These are phyloP conservation scores for Xylariales sp. DNA, from an alignment of 2,329 filamentous ascomycete species.

Conservation along the genomic window DNA sequence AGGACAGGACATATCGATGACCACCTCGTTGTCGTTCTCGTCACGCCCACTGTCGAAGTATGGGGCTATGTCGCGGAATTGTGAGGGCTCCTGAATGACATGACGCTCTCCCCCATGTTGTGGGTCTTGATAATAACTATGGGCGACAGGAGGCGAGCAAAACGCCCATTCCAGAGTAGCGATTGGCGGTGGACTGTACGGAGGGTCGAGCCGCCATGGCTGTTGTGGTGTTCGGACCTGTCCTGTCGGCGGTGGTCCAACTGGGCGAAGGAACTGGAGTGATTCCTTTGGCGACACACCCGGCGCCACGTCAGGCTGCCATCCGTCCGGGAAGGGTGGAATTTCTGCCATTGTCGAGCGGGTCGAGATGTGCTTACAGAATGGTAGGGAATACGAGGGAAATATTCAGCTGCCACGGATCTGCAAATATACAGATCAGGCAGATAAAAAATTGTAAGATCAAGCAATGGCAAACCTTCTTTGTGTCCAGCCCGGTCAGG, in stretches of 20 bases:
- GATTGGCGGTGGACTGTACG: neutral
- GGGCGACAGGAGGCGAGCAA: neutral
- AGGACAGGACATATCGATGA: neutral
- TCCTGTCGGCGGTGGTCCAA: neutral
- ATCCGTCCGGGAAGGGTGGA: neutral
- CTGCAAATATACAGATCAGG: too few relatives aligned
- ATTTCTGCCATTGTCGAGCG: too few relatives aligned
- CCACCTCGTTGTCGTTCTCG: neutral
- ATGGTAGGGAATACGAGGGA: too few relatives aligned
- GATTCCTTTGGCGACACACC: neutral
- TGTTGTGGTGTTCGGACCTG: neutral
- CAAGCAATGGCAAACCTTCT: too few relatives aligned
- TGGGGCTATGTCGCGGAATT: constrained; percentile 2
- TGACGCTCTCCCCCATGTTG: neutral
- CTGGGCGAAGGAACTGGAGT: neutral
- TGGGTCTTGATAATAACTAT: neutral
- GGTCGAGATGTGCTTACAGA: too few relatives aligned
- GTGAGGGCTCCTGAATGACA: neutral
- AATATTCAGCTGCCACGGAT: too few relatives aligned
- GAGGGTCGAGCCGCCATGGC: neutral
- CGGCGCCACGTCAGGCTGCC: neutral
- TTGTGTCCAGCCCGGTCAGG: too few relatives aligned
- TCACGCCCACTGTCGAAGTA: constrained; percentile 5
- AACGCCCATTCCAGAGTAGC: neutral
- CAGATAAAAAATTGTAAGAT: too few relatives aligned